phyloP scores from a whole-genome alignment of 495 filamentous ascomycete species.

The Cryomyces minteri region DNA sequence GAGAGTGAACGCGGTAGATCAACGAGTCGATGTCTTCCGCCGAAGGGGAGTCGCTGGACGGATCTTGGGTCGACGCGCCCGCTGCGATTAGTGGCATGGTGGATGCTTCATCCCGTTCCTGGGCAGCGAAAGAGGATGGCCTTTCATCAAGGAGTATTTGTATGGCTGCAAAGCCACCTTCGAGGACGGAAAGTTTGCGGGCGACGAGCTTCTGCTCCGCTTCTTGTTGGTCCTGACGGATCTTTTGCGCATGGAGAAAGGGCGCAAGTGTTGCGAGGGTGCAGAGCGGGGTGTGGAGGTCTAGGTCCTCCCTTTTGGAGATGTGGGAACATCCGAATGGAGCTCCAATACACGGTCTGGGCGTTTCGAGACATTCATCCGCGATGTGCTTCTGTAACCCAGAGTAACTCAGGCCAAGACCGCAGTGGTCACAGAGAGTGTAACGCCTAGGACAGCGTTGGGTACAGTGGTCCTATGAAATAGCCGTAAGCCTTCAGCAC shows the following conservation, averaged over 20 bases:
- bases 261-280: conserved; percentile 40
- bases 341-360: conserved; percentile 33
- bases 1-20: conserved; percentile 42
- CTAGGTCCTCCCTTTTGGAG: conserved; percentile 29
- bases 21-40: conserved; percentile 21
- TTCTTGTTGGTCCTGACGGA: conserved; percentile 36
- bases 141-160: conserved; percentile 15
- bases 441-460: conserved; percentile 30
- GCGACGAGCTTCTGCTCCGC: conserved; percentile 35
- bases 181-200: conserved; percentile 38
- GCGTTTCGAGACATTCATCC: conserved; percentile 30
- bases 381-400: conserved; percentile 31
- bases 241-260: conserved; percentile 36
- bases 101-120: not conserved
- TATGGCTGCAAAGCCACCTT: conserved; percentile 33
- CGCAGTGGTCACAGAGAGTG: conserved; percentile 35
- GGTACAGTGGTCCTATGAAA: conserved; percentile 27
- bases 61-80: conserved; percentile 3
- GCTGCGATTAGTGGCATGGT: not conserved
- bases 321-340: conserved; percentile 37
- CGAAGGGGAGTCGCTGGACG: conserved; percentile 7
- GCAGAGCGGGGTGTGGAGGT: conserved; percentile 33
- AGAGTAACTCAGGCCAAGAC: conserved; percentile 25
- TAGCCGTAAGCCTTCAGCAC: not conserved
- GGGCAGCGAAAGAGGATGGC: conserved; percentile 4